Base-by-base conservation (phyloP, 2,329 filamentous ascomycete genomes). In the Pseudopithomyces chartarum region DNA sequence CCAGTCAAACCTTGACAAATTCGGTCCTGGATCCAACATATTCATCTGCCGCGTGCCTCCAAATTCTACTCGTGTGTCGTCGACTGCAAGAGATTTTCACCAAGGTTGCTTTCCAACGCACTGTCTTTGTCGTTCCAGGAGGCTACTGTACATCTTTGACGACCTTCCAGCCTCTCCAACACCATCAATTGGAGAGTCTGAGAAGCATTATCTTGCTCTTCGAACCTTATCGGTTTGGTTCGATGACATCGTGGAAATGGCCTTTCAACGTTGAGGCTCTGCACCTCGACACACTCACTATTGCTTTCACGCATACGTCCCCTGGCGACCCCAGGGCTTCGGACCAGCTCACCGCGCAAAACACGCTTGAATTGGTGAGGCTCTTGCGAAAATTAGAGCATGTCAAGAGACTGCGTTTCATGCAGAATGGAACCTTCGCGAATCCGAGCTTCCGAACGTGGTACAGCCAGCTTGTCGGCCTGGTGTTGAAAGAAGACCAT, bases 401-500 rank as follows among this genome's bases (percentile, higher is more conserved):
- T 34, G 72, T 79, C n/a, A 59, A 67, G 36, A 57, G 55, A 1
- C 46, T 80, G 13, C 67, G 65, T 4, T 74, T 79, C 39, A 58
- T 80, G 2, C 59, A 67, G 13, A 74, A 76, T 54, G 56, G 56
- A 0, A 73, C 74, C 2, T 61, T 61, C n/a, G 68, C 77, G 38
- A 76, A 76, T 50, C 71, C 73, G 1, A 64, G 62, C 39, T 74
- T 78, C 52, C 70, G 70, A 43, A 71, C 68, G 10, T 78, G 76
- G 75, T 75, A 68, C 43, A 74, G 76, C 45, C 62, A 69, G 1
- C 61, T 80, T 0, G 55, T 78, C n/a, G 75, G 74, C 0, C 58
- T 73, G 17, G 67, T 80, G 5, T 56, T 80, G 57, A 78, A 78
- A 51, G 67, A 72, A 22, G 78, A 80, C 58, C 76, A 78, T 57